These are phyloP conservation scores for Neurospora sp. DNA, from an alignment of 495 filamentous ascomycete species.

Conservation along the genomic window DNA sequence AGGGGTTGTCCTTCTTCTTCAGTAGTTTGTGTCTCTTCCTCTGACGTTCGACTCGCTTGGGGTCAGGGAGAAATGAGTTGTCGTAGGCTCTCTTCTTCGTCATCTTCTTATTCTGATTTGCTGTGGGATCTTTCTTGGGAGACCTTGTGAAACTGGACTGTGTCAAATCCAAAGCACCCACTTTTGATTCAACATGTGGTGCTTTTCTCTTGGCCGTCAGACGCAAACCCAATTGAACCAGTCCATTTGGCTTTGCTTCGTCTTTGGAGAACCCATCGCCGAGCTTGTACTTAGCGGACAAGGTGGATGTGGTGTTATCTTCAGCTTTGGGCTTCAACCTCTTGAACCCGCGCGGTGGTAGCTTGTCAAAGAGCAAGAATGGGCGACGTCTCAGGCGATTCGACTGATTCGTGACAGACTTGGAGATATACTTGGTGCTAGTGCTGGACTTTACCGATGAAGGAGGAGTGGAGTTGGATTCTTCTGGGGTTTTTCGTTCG, in stretches of 20 bases:
- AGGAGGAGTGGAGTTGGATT: background rate
- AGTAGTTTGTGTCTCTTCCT: background rate
- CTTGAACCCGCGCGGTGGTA: slow-evolving; percentile 9
- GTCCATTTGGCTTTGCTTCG: slow-evolving; percentile 13
- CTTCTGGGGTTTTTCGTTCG: background rate
- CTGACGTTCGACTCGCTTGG: background rate
- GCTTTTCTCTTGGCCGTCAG: slow-evolving; percentile 3
- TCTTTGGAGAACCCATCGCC: slow-evolving; percentile 18
- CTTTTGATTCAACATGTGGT: background rate
- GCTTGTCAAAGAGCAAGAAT: slow-evolving; percentile 13
- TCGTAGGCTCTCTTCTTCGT: slow-evolving; percentile 3
- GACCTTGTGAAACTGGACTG: slow-evolving; percentile 1
- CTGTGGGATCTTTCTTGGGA: background rate
- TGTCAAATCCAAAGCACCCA: slow-evolving; percentile 12
- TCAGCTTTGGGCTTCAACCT: slow-evolving; percentile 2
- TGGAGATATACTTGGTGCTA: background rate
- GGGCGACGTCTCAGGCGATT: slow-evolving; percentile 10
- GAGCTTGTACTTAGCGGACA: background rate
- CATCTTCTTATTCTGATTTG: background rate
- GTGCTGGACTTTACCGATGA: background rate
- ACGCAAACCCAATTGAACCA: background rate
- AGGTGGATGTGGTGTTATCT: background rate
- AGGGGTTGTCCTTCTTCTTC: background rate
- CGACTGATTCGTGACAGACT: background rate
- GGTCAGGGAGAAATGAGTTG: slow-evolving; percentile 1